Base-by-base conservation (phyloP, 2,329 filamentous ascomycete genomes). In the Penicillium oxalicum region DNA sequence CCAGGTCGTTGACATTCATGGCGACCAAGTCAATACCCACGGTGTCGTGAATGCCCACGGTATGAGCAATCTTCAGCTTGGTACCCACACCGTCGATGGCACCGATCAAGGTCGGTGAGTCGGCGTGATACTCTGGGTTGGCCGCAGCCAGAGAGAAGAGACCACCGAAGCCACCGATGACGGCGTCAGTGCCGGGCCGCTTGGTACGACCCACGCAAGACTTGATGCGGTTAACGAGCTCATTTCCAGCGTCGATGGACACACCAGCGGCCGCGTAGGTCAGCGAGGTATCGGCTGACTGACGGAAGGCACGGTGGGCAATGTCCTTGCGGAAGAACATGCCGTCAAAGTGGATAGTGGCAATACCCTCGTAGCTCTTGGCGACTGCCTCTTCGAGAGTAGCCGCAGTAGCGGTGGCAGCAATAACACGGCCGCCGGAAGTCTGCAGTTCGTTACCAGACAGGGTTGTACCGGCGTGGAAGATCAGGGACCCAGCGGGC, bases 1-100 rank as follows among this genome's bases (percentile, higher is more conserved):
- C 85, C 0, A 98, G 79, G 64, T 98, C 93, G 70, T 98, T 98
- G 66, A 97, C 93, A 69, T 96, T 97, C 91, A 97, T 97, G 58
- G 93, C 93, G 4, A 98, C 93, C 33, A 98, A 80, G 67, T 98
- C 93, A 60, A 98, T 90, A 52, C 93, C 93, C 9, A 98, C 91
- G 3, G 91, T 95, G 69, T 91, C 84, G 71, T 96, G 93, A 72
- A 94, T 89, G 60, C 83, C 80, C 74, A 94, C 87, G 9, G 83
- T 81, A 67, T 96, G 91, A 0, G 93, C 93, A 62, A 98, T 88
- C 78, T 94, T 94, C 61, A 97, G 84, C 75, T 97, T 97, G 42
- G 91, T 97, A 51, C 91, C 93, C 34, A 97, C 90, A 45, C 93
- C 93, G 65, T 98, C 93, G 56, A 96, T 97, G 51, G 90, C 91